These are phyloP conservation scores for Panaeolus papilionaceus DNA, from an alignment of 768 basidiomycete genomes.

Conservation along the genomic window DNA sequence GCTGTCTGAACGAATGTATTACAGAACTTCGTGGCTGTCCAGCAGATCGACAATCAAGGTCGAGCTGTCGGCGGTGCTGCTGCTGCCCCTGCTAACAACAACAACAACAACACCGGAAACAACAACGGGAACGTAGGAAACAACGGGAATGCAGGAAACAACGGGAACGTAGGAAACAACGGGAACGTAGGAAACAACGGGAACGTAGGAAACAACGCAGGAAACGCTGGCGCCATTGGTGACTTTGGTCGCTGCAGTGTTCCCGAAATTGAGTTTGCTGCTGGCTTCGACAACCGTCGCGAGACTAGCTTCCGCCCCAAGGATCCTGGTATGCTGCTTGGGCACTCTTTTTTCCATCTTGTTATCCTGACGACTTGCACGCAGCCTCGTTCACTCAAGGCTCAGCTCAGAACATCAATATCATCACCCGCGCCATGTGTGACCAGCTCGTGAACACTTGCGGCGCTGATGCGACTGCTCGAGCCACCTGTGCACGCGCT, in stretches of 20 bases:
- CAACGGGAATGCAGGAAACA: conserved; percentile 21
- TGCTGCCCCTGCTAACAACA: neutral
- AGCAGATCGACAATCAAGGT: conserved; percentile 53
- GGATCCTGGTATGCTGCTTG: conserved; percentile 44
- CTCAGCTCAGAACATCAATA: conserved; percentile 64
- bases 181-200: conserved; percentile 21
- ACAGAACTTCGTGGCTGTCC: conserved; percentile 53
- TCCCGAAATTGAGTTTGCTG: conserved; percentile 64
- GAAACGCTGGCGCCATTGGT: conserved; percentile 30
- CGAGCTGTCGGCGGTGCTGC: conserved; percentile 31
- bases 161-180: too few relatives aligned
- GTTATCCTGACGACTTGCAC: neutral
- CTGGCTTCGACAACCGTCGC: conserved; percentile 60
- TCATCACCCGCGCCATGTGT: conserved; percentile 66
- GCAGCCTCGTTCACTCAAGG: conserved; percentile 58
- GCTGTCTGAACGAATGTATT: neutral
- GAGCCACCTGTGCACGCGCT: conserved; percentile 52
- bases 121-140: too few relatives aligned
- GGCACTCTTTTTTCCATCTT: neutral
- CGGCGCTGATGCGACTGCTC: conserved; percentile 58
- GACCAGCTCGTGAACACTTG: conserved; percentile 60
- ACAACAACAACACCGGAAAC: conserved; percentile 18
- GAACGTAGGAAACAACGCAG: conserved; percentile 19
- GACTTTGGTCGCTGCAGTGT: conserved; percentile 63
- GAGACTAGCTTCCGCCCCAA: conserved; percentile 66